These are phyloP conservation scores for Oehlia diaphana DNA, from an alignment of 192 early-diverging fungal species.

Conservation along the genomic window DNA sequence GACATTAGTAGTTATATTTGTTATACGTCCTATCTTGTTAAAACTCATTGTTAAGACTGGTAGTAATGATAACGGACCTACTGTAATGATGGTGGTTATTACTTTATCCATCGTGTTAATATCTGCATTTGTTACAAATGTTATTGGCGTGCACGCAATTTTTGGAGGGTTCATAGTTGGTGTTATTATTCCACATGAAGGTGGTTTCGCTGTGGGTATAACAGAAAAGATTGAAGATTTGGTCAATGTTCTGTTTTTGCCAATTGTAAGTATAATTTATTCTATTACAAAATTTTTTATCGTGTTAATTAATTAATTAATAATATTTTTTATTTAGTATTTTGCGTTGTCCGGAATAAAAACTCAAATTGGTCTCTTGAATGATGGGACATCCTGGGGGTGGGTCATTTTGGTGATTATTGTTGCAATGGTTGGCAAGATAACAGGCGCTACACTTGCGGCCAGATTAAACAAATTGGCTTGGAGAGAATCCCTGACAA, in stretches of 20 bases:
- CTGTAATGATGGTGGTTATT: slow-evolving; percentile 65
- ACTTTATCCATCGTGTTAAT: slow-evolving; percentile 70
- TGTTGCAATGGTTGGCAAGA: slow-evolving; percentile 83
- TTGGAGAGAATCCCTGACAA: slow-evolving; percentile 81
- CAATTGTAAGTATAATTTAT: slow-evolving; percentile 55
- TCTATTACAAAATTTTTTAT: not conserved
- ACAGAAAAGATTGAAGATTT: slow-evolving; percentile 95
- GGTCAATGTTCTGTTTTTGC: slow-evolving; percentile 81
- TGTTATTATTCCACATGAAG: slow-evolving; percentile 84
- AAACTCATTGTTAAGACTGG: slow-evolving; percentile 51
- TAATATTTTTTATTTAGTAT: slow-evolving; percentile 51
- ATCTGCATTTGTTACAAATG: slow-evolving; percentile 80
- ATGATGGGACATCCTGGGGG: slow-evolving; percentile 73
- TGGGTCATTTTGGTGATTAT: slow-evolving; percentile 73
- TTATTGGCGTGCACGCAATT: slow-evolving; percentile 89
- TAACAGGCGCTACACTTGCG: slow-evolving; percentile 74
- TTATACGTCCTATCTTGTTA: slow-evolving; percentile 63
- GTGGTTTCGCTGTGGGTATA: slow-evolving; percentile 81
- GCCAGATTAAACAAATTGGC: slow-evolving; percentile 67
- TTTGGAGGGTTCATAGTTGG: slow-evolving; percentile 93
- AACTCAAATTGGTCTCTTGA: slow-evolving; percentile 76
- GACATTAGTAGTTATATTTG: slow-evolving; percentile 67
- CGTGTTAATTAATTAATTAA: not conserved
- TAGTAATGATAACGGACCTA: slow-evolving; percentile 53
- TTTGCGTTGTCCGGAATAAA: slow-evolving; percentile 93